Percentiles rank a stretch among this genome's conserved stretches.
These are phyloP conservation scores for Guadua angustifolia DNA, from an alignment of 176 grass and related monocot species.

Conservation along the genomic window DNA sequence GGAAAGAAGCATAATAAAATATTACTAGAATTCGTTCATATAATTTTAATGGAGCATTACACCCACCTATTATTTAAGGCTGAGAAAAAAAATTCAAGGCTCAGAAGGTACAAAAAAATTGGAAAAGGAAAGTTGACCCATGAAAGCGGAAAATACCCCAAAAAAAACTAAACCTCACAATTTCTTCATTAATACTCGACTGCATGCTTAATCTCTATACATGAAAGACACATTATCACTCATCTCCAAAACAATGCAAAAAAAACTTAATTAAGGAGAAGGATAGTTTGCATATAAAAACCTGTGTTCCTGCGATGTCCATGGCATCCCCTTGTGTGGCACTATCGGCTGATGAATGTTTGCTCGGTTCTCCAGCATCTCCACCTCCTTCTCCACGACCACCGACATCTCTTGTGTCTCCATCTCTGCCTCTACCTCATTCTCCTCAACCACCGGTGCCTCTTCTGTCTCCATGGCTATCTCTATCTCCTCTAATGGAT, in stretches of 20 bases:
- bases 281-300: not conserved
- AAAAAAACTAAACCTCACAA: not conserved
- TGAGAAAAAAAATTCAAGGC: not conserved
- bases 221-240: not conserved
- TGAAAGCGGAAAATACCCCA: not conserved
- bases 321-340: not conserved
- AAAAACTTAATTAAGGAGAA: not conserved
- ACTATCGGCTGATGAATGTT: fast-evolving
- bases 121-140: not conserved
- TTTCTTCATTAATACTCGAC: not conserved
- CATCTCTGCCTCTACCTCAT: not conserved
- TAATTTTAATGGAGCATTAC: not conserved
- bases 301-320: not conserved
- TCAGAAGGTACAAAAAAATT: no score
- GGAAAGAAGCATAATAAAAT: not conserved
- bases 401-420: no score
- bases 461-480: not conserved
- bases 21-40: not conserved
- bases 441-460: not conserved
- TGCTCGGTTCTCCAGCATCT: not conserved
- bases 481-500: not conserved
- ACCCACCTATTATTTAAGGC: not conserved
- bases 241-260: not conserved
- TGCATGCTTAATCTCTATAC: not conserved
- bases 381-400: not conserved